A percentile compares a stretch with the other conserved stretches of the same genome.
These are phyloP conservation scores for Candida anglica DNA, from an alignment of 805 yeast species.

Conservation along the genomic window DNA sequence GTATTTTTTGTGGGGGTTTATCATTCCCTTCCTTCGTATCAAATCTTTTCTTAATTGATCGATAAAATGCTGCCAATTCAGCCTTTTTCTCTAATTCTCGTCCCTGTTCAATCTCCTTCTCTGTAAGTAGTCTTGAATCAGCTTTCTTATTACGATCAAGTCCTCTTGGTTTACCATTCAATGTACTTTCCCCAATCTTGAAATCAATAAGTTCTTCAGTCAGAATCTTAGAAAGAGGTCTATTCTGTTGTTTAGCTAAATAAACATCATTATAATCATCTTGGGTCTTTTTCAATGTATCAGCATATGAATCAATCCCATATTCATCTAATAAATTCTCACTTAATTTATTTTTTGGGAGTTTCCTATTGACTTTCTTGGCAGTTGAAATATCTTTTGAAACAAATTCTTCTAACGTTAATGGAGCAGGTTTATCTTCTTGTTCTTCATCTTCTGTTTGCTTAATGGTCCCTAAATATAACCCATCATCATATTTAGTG, in stretches of 20 bases:
- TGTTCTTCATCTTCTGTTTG: not conserved
- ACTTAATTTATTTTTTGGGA: constrained; percentile 24
- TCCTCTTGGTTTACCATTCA: constrained; percentile 6
- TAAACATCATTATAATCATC: constrained; percentile 25
- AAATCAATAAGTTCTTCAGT: constrained; percentile 31
- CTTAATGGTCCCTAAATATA: constrained; percentile 28
- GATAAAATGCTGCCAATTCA: constrained; percentile 23
- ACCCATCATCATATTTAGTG: constrained; percentile 26
- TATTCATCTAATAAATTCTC: constrained; percentile 36
- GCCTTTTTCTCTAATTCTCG: constrained; percentile 19
- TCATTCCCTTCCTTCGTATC: constrained; percentile 6
- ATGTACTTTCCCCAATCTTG: constrained; percentile 25
- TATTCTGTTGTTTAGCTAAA: constrained; percentile 13
- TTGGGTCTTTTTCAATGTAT: constrained; percentile 17
- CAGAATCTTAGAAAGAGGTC: constrained; percentile 14
- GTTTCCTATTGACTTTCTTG: constrained; percentile 19
- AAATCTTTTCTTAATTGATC: constrained; percentile 26
- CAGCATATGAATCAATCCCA: constrained; percentile 28
- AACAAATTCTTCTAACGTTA: constrained; percentile 20
- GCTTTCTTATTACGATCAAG: constrained; percentile 2
- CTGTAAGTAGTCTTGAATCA: constrained; percentile 15
- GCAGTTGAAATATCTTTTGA: constrained; percentile 8
- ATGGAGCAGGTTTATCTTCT: not conserved
- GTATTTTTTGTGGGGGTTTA: constrained; percentile 15
- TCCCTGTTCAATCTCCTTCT: constrained; percentile 18